Base-by-base conservation (phyloP, 1,284 basidiomycete species). In the Ustilago vetiveriae region DNA sequence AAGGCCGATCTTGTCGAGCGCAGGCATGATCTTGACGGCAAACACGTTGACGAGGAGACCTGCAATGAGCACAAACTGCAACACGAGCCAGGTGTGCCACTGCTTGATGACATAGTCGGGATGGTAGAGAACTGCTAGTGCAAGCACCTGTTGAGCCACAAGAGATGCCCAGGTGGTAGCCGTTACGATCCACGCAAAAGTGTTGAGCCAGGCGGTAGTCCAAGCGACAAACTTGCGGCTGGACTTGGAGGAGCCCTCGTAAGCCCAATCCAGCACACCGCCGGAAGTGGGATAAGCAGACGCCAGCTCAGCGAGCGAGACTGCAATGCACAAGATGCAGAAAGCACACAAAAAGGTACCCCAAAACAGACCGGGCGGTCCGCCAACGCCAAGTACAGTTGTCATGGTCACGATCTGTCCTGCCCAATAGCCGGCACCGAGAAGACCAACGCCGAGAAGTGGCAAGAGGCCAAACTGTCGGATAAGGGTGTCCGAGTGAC, bases 181-280 rank as follows among this genome's bases (percentile, higher is more conserved):
- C 4, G 58, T 60, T 30, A 60, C 58, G 45, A 60, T 54, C 58
- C 58, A 60, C 0, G 58, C 58, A 45, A 60, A 60, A 3, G 58
- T 60, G 58, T 60, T 60, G 36, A 60, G 46, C 58, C 58, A 60
- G 10, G 58, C 58, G 9, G 58, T 60, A 24, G 58, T 60, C 58
- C 58, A 60, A 10, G 58, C 58, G 36, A 60, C 51, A 49, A 60
- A 54, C 32, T 53, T 60, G 37, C 58, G 58, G 26, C 58, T 54
- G 6, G 45, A 49, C 36, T 60, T 45, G 46, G 58, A 60, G 2
- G 58, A 60, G 14, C 40, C 40, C 21, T 60, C 58, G 41, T 60
- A 60, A 4, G 58, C 58, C 58, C 58, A 60, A 30, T 60, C 58
- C 23, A 60, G 58, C 0, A 60, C 58, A 16, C 58, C 58, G 5